These are phyloP conservation scores for Amanita fuliginea DNA, from an alignment of 768 basidiomycete species.

Conservation along the genomic window DNA sequence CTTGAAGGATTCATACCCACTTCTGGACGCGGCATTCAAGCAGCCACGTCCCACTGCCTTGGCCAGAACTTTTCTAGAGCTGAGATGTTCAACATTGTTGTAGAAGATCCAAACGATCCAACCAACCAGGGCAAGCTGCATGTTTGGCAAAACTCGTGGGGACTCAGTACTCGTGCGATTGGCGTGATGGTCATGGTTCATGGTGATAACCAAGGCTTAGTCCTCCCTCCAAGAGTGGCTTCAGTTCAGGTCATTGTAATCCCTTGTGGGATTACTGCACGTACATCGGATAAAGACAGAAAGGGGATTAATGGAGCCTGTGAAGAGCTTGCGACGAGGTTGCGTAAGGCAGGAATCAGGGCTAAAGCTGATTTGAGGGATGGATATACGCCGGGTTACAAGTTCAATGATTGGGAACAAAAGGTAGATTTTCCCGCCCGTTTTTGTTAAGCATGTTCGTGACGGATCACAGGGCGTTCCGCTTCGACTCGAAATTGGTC, in stretches of 20 bases:
- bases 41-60: conserved; percentile 93
- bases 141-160: conserved; percentile 99
- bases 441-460: neutral
- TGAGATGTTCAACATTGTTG: conserved; percentile 96
- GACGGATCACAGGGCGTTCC: conserved; percentile 71
- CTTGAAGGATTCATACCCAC: conserved; percentile 97
- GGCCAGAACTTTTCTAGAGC: conserved; percentile 96
- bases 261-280: conserved; percentile 90
- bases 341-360: conserved; percentile 66
- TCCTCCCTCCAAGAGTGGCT: conserved; percentile 97
- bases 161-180: conserved; percentile 88
- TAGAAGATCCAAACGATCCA: conserved; percentile 83
- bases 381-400: conserved; percentile 96
- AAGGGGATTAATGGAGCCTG: conserved; percentile 67
- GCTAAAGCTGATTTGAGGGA: conserved; percentile 90
- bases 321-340: conserved; percentile 59
- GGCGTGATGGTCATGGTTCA: conserved; percentile 99
- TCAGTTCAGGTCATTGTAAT: conserved; percentile 83
- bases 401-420: conserved; percentile 99
- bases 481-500: conserved; percentile 93
- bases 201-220: conserved; percentile 94
- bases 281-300: conserved; percentile 59
- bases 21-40: conserved; percentile 95
- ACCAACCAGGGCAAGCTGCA: conserved; percentile 58
- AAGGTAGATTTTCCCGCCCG: conserved; percentile 42